Conservation (phyloP, 345 rosid species). For the Odontarrhena argentea region DNA sequence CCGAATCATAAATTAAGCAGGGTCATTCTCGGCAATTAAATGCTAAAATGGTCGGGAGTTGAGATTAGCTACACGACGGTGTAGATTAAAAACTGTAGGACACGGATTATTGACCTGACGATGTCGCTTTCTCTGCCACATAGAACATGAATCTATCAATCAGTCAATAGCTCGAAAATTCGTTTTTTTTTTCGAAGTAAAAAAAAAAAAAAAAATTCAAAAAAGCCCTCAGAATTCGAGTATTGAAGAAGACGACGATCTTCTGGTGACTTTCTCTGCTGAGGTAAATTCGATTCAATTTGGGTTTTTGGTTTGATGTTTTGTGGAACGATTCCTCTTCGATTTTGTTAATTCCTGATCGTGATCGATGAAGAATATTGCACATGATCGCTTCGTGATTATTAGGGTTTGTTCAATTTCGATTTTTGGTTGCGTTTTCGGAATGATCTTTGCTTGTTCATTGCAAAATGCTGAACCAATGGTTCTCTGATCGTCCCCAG, state of each 20-base stretch:
- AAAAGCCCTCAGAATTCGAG: constrained; percentile 32
- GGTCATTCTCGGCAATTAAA: not conserved
- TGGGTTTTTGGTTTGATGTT: not conserved
- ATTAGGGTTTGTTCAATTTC: constrained; percentile 19
- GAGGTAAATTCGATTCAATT: constrained; percentile 28
- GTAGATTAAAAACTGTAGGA: constrained; percentile 8
- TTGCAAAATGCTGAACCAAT: not conserved
- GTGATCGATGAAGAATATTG: not conserved
- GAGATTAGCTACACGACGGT: constrained; percentile 28
- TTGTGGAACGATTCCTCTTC: constrained; percentile 1
- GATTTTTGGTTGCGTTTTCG: not conserved
- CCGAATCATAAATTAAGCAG: not conserved
- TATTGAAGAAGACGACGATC: constrained; percentile 31
- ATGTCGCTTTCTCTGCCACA: constrained; percentile 43
- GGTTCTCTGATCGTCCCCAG: constrained; percentile 7
- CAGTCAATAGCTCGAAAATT: constrained; percentile 33
- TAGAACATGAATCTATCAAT: constrained; percentile 26
- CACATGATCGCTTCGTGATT: not conserved
- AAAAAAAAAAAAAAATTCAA: constrained; percentile 18
- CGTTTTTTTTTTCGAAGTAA: not conserved
- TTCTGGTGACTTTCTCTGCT: constrained; percentile 16
- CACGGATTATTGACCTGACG: constrained; percentile 24
- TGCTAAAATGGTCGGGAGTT: not conserved
- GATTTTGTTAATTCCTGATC: constrained; percentile 7
- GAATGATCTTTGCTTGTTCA: constrained; percentile 5